Percentiles rank a stretch among this genome's conserved stretches.
Conservation (phyloP, 805 yeast species). For the Candida nemodendra region DNA sequence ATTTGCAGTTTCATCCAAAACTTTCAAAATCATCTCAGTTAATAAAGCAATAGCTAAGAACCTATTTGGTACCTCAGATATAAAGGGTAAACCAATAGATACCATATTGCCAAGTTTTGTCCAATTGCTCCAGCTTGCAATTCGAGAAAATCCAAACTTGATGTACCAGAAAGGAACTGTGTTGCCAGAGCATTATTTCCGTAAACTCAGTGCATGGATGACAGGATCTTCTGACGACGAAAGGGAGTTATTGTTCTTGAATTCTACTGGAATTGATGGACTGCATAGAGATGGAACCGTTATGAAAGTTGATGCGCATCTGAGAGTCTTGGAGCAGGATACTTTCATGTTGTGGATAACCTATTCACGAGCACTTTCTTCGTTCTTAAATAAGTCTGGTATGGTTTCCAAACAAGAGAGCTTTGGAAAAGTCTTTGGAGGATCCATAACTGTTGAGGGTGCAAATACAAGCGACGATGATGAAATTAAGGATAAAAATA, state of each 20-base stretch:
- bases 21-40: constrained; percentile 60
- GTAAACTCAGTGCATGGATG: constrained; percentile 56
- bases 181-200: constrained; percentile 86
- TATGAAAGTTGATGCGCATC: constrained; percentile 73
- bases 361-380: constrained; percentile 52
- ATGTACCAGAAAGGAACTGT: constrained; percentile 64
- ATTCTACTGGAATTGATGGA: constrained; percentile 68
- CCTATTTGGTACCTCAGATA: constrained; percentile 65
- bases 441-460: neutral
- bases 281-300: constrained; percentile 65
- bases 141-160: constrained; percentile 39
- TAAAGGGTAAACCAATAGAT: constrained; percentile 50
- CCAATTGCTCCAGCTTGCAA: constrained; percentile 42
- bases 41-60: constrained; percentile 77
- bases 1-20: constrained; percentile 58
- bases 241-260: constrained; percentile 50
- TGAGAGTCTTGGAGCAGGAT: constrained; percentile 63
- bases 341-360: constrained; percentile 81
- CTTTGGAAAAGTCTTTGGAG: neutral
- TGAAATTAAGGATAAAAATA: constrained; percentile 1
- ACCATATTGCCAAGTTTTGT: constrained; percentile 63
- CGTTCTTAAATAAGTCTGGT: constrained; percentile 1
- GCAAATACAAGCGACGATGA: constrained; percentile 5
- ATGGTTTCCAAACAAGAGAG: neutral
- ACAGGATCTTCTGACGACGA: constrained; percentile 33